Base-by-base conservation (phyloP, 2,329 filamentous ascomycete species). In the Nigrospora osmanthi region DNA sequence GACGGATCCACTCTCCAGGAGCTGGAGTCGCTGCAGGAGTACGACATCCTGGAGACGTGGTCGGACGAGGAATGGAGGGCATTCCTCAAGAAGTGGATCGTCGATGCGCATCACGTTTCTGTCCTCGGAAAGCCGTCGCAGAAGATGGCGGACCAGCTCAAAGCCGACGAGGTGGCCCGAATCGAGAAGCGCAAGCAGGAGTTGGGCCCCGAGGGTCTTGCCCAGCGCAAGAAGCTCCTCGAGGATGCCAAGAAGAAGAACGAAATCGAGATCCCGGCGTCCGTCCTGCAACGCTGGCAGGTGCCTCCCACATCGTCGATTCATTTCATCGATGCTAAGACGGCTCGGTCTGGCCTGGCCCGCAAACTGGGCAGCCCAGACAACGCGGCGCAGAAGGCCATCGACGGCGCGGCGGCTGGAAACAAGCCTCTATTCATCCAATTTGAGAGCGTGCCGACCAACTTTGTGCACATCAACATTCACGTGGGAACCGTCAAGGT, bases 391-490 rank as follows among this genome's bases (percentile, higher is more conserved):
- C 93, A 98, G 63, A 74, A 80, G 48, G 66, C 83, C 40, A 80
- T 98, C 40, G 87, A 97, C 59, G 70, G 74, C 13, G 80, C 88
- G 35, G 73, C 76, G 34, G 52, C 69, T 15, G 71, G 69, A 7
- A 61, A 83, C 9, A 61, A 83, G n/a, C 85, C 89, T 0, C 70
- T 97, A 3, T 98, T 96, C 65, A 75, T 98, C n/a, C 91, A 98
- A 65, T 98, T 94, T 53, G 93, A 98, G 65, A 84, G 95, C 58
- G 89, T 97, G 13, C 84, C 85, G 2, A 94, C 88, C 47, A 95
- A 89, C 59, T 98, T 98, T 62, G 89, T 95, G 7, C 85, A 91
- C 54, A 76, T 97, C 47, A 84, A 81, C 40, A 66, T 97, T 17
- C 80, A 93, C 45, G 72, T 97, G 41, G 88, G 88, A 43, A 95